A percentile compares a stretch with the other conserved stretches of the same genome.
These are phyloP conservation scores for Cercospora berteroae DNA, from an alignment of 2,329 filamentous ascomycete species.

Conservation along the genomic window DNA sequence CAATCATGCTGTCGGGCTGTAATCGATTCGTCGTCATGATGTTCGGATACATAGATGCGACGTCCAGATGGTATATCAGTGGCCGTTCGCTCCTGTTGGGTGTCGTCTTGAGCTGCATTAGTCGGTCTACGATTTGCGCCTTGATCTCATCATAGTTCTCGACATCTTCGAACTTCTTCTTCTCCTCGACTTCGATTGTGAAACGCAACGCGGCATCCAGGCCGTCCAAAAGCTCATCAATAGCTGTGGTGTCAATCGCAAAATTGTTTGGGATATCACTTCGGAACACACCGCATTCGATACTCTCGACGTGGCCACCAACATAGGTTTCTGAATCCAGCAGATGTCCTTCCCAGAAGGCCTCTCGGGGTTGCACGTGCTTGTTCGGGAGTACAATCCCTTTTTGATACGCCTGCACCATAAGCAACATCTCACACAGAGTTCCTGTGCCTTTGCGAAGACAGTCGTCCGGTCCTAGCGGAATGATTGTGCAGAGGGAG, in stretches of 20 bases:
- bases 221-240: conserved; percentile 84
- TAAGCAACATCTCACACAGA: conserved; percentile 98
- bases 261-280: conserved; percentile 96
- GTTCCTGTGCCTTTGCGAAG: conserved; percentile 95
- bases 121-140: conserved; percentile 69
- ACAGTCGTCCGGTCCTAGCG: conserved; percentile 87
- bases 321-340: conserved; percentile 98
- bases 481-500: conserved; percentile 94
- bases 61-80: conserved; percentile 95
- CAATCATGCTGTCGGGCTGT: conserved; percentile 98
- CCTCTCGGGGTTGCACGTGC: conserved; percentile 82
- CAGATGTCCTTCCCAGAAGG: conserved; percentile 95
- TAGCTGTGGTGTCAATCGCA: conserved; percentile 78
- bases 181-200: conserved; percentile 58
- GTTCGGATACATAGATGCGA: conserved; percentile 99
- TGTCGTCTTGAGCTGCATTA: conserved; percentile 72
- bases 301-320: conserved; percentile 97
- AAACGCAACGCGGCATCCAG: conserved; percentile 87
- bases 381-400: conserved; percentile 95
- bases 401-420: conserved; percentile 95
- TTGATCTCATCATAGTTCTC: conserved; percentile 63
- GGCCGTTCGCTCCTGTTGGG: conserved; percentile 83
- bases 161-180: conserved; percentile 53
- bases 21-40: conserved; percentile 99
- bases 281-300: conserved; percentile 94